Conservation (phyloP, 306 rosid genomes). For the Cicer pinnatifidum region DNA sequence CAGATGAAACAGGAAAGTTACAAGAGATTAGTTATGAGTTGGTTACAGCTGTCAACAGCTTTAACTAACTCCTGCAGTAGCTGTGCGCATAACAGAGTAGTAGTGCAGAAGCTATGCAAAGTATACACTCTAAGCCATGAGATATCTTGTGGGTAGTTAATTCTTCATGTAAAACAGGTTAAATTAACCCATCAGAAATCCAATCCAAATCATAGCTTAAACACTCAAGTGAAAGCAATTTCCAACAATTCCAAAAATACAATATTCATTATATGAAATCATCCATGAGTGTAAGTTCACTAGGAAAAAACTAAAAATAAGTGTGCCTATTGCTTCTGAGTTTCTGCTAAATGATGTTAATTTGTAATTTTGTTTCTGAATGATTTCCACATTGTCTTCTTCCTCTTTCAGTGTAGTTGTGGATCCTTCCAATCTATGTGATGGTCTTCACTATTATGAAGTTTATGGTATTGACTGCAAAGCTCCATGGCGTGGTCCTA, state of each 20-base stretch:
- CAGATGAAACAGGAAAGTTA: background rate
- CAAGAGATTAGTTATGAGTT: background rate
- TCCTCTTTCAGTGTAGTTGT: conserved; percentile 73
- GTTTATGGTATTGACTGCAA: conserved; percentile 87
- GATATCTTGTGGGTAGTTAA: background rate
- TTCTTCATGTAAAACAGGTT: conserved; percentile 1
- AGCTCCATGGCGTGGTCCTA: conserved; percentile 98
- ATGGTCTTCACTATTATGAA: conserved; percentile 92
- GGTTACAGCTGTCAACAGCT: background rate
- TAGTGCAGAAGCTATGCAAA: background rate
- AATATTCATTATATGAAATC: conserved; percentile 19
- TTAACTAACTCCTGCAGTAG: background rate
- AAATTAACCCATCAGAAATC: conserved; percentile 6
- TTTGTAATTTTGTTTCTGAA: conserved; percentile 26
- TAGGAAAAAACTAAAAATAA: background rate
- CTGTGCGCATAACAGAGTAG: background rate
- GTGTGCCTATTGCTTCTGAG: conserved; percentile 9
- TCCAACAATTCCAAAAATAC: conserved; percentile 18
- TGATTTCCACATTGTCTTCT: conserved; percentile 38
- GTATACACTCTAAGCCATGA: background rate
- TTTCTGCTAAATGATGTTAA: conserved; percentile 33
- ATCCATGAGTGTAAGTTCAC: background rate
- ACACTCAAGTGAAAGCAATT: background rate
- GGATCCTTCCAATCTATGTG: conserved; percentile 77
- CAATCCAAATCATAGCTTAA: background rate